phyloP scores from a whole-genome alignment of 2,329 filamentous ascomycete species.

The Verticillium nubilum region DNA sequence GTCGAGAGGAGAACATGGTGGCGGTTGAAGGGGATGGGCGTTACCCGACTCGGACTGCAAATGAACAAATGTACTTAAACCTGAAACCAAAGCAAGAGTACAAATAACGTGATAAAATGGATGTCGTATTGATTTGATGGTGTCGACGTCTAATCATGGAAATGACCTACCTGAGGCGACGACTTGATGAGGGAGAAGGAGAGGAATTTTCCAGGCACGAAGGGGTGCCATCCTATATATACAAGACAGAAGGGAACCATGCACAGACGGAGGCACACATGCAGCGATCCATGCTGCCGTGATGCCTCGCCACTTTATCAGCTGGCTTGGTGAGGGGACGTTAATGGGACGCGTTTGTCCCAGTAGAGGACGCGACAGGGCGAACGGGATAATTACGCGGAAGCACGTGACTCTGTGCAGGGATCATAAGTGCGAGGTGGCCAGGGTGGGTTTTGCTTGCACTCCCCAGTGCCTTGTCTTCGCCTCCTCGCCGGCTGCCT shows the following conservation, averaged over 20 bases:
- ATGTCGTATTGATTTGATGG: background rate
- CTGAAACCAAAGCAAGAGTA: slow-evolving; percentile 8
- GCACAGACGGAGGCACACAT: slow-evolving; percentile 7
- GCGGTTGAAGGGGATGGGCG: background rate
- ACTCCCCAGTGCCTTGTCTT: background rate
- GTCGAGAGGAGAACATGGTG: slow-evolving; percentile 19
- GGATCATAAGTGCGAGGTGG: background rate
- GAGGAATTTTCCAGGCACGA: slow-evolving; percentile 8
- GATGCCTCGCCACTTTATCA: slow-evolving; percentile 8
- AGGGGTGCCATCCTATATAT: slow-evolving; percentile 8
- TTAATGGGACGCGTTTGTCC: slow-evolving; percentile 9
- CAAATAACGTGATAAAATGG: slow-evolving; percentile 9
- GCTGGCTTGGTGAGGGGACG: slow-evolving; percentile 7
- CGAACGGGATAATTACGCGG: background rate
- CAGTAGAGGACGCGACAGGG: background rate
- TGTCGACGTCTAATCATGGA: slow-evolving; percentile 1
- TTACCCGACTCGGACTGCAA: background rate
- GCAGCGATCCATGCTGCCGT: slow-evolving; percentile 2
- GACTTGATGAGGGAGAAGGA: slow-evolving; percentile 8
- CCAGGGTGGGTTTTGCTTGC: background rate
- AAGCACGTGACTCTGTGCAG: slow-evolving; percentile 7
- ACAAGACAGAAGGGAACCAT: slow-evolving; percentile 7
- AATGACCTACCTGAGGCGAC: slow-evolving; percentile 26
- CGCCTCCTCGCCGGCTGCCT: background rate
- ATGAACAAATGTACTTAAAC: background rate